A percentile compares a stretch with the other conserved stretches of the same genome.
These are phyloP conservation scores for Solanum chacoense DNA, from an alignment of 305 asterid genomes.

Conservation along the genomic window DNA sequence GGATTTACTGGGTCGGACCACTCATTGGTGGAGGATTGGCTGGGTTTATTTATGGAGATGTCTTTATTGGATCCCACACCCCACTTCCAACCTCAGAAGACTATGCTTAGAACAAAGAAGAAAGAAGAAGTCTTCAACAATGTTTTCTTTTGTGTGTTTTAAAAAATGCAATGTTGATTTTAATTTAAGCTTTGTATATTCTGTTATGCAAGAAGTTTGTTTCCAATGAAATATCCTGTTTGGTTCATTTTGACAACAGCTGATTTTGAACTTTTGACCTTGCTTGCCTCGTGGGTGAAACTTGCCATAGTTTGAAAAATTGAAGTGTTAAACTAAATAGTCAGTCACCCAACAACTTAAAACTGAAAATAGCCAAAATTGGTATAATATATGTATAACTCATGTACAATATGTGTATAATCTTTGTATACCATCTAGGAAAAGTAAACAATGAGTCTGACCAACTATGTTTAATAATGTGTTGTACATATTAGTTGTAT, in stretches of 20 bases:
- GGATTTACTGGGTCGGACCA: conserved; percentile 78
- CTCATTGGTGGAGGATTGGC: conserved; percentile 70
- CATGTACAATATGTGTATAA: not conserved
- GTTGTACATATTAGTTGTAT: not conserved
- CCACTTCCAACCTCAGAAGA: conserved; percentile 33
- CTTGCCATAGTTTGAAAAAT: not conserved
- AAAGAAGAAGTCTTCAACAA: not conserved
- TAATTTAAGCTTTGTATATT: conserved; percentile 6
- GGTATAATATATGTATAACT: not conserved
- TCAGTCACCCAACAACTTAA: not conserved
- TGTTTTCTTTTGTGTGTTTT: not conserved
- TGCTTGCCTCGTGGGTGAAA: accelerated
- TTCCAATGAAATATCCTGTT: not conserved
- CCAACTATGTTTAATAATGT: not conserved
- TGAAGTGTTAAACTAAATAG: not conserved
- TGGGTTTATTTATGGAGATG: conserved; percentile 47
- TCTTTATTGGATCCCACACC: conserved; percentile 33
- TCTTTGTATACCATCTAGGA: not conserved
- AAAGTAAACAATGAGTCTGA: not conserved
- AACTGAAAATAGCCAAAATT: not conserved
- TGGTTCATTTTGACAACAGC: not conserved
- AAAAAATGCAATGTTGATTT: not conserved
- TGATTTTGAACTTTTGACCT: not conserved
- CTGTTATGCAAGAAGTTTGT: not conserved
- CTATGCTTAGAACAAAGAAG: conserved; percentile 18